Base-by-base conservation (phyloP, 768 basidiomycete genomes). In the Trametes punicea region DNA sequence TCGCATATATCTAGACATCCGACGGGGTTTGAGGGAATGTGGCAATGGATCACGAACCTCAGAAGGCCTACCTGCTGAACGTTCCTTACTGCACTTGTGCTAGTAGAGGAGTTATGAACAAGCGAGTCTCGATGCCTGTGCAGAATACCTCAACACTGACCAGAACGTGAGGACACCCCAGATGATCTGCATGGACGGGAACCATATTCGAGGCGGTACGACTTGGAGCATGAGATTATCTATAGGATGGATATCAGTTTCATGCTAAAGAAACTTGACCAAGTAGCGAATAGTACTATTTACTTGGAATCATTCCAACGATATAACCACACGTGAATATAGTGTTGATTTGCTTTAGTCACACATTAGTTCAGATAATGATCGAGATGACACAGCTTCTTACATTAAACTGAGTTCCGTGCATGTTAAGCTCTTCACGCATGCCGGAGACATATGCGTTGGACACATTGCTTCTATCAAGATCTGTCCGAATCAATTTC, bases 371-470 rank as follows among this genome's bases (percentile, higher is more conserved):
- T n/a, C n/a, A n/a, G n/a, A n/a, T n/a, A n/a, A n/a, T n/a, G n/a
- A n/a, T n/a, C n/a, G 36, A n/a, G 2, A 11, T 36, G 7, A 33
- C 15, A 81, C 79, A 63, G 87, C 86, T 64, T 39, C 11, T 33
- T 21, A 81, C 79, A 63, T 88, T 87, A 64, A 81, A 81, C 44
- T 88, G 75, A 36, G 77, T 83, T 34, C 84, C 85, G 39, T 74
- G 67, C 83, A 88, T 85, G 53, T 77, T 62, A 33, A 89, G 74
- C 20, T 86, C 86, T 68, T 88, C 84, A 58, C 78, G 83, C 86
- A 90, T 87, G 6, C 87, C 87, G 4, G 84, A 87, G n/a, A 87
- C 84, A 68, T 87, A 88, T 10, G 87, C 87, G 68, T 89, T 89
- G 61, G 76, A 75, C 26, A 88, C 73, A 68, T 87, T 87, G 29